These are phyloP conservation scores for Diplocarpon rosae DNA, from an alignment of 2,329 filamentous ascomycete species.

Conservation along the genomic window DNA sequence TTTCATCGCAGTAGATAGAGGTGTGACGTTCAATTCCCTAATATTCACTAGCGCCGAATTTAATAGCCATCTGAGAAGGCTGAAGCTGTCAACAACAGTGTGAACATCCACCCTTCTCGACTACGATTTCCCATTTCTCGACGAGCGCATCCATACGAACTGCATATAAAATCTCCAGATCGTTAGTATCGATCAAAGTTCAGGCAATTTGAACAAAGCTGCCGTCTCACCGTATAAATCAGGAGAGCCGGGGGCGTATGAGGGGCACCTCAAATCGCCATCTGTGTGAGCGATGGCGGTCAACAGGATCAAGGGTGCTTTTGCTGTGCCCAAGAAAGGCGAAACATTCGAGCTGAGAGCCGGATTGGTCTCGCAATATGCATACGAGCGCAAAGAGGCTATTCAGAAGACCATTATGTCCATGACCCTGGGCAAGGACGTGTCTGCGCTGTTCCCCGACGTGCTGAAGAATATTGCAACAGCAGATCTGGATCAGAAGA, in stretches of 20 bases:
- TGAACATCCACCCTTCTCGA: slow-evolving; percentile 6
- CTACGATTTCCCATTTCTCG: slow-evolving; percentile 3
- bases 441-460: slow-evolving; percentile 92
- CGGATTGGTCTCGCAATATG: slow-evolving; percentile 95
- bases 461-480: slow-evolving; percentile 99
- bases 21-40: no score
- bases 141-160: slow-evolving; percentile 2
- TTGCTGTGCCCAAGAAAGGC: slow-evolving; percentile 86
- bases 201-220: slow-evolving; percentile 15
- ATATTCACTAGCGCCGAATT: slow-evolving; percentile 3
- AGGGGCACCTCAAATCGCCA: slow-evolving; percentile 30
- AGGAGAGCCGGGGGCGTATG: slow-evolving; percentile 24
- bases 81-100: slow-evolving; percentile 11
- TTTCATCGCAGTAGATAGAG: no score
- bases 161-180: not conserved
- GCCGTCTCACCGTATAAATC: slow-evolving; percentile 14
- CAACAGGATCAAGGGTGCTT: slow-evolving; percentile 89
- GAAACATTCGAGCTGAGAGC: slow-evolving; percentile 97
- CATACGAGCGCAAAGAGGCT: slow-evolving; percentile 95
- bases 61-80: slow-evolving; percentile 15
- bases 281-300: slow-evolving; percentile 62
- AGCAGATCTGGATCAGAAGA: slow-evolving; percentile 91
- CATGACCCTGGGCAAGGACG: slow-evolving; percentile 98
- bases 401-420: slow-evolving; percentile 99
- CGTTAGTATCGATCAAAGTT: not conserved